Base-by-base conservation (phyloP, 768 basidiomycete species). In the Mycena pura region DNA sequence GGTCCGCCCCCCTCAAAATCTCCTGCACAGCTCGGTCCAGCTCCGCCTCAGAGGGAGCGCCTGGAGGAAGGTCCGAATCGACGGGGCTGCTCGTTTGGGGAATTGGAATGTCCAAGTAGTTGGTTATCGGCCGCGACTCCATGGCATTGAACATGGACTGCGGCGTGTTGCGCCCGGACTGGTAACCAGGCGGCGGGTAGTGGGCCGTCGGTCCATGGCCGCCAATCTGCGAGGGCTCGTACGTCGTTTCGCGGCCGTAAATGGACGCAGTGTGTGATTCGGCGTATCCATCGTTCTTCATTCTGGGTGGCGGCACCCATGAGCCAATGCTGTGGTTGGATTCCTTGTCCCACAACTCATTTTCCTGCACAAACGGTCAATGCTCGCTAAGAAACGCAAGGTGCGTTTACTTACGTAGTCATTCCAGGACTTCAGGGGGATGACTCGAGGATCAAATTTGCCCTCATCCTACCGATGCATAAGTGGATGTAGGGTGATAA, bases 291-390 rank as follows among this genome's bases (percentile, higher is more conserved):
- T 90, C 88, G 68, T 86, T 89, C 64, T 84, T 87, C 64, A 83
- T 72, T 70, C 90, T 90, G 38, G 78, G 77, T 1, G 91, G 92
- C 31, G 94, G 93, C 10, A 90, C 88, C 92, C 93, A 96, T 0
- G 93, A 95, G 8, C 93, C 93, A 49, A 95, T 93, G 62, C 93
- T 95, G 75, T 96, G 95, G 69, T 96, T 96, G 0, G 93, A 95
- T 66, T 96, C 95, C 74, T 95, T 95, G 71, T 97, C 95, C 95
- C 95, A 98, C 11, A 97, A 86, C 73, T 96, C 95, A 69, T 96
- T 97, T 82, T 94, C 90, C 91, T 93, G 64, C 7, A 27, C 44
- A 53, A 22, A 31, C 17, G 57, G 46, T 17, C 34, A 66, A 29
- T 47, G 32, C 34, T 14, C 43, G 14, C 36, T n/a, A 38, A 14